These are phyloP conservation scores for Aspergillus asperescens DNA, from an alignment of 495 filamentous ascomycete genomes.

Conservation along the genomic window DNA sequence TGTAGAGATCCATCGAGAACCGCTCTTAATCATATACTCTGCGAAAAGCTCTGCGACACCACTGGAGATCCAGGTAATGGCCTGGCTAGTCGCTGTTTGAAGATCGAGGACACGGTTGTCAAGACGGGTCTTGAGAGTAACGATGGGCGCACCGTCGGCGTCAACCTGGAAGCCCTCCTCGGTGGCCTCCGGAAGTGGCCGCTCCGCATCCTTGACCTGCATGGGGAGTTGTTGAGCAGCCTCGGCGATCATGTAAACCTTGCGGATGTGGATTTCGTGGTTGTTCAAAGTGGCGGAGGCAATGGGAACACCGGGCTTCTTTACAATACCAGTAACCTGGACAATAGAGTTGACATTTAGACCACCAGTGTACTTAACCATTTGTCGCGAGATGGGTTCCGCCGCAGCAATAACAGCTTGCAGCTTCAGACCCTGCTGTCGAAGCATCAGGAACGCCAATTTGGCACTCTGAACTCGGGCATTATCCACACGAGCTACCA, in stretches of 20 bases:
- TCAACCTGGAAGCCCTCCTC: conserved; percentile 44
- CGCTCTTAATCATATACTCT: conserved; percentile 65
- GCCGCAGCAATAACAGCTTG: conserved; percentile 68
- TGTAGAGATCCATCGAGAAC: conserved; percentile 84
- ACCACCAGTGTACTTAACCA: conserved; percentile 83
- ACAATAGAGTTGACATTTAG: conserved; percentile 78
- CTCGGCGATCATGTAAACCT: conserved; percentile 69
- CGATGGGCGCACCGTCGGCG: conserved; percentile 52
- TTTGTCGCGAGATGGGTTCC: conserved; percentile 57
- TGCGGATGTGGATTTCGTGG: conserved; percentile 73
- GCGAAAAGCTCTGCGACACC: conserved; percentile 77
- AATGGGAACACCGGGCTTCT: conserved; percentile 68
- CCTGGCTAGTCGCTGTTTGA: conserved; percentile 79
- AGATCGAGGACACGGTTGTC: conserved; percentile 90
- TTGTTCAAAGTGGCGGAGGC: conserved; percentile 71
- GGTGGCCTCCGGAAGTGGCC: conserved; percentile 44
- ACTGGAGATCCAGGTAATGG: conserved; percentile 77
- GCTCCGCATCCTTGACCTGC: conserved; percentile 61
- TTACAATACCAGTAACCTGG: conserved; percentile 67
- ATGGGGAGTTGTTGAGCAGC: conserved; percentile 63
- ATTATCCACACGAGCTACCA: conserved; percentile 85
- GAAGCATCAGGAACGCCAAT: conserved; percentile 84
- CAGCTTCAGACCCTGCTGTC: conserved; percentile 74
- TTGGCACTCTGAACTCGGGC: conserved; percentile 82
- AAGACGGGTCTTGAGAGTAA: conserved; percentile 70